Evolutionary conservation across 2,329 filamentous ascomycete genomes (phyloP), one percentile per base, ranked within the genome.

Genomic region (Alternaria alternata): DNA sequence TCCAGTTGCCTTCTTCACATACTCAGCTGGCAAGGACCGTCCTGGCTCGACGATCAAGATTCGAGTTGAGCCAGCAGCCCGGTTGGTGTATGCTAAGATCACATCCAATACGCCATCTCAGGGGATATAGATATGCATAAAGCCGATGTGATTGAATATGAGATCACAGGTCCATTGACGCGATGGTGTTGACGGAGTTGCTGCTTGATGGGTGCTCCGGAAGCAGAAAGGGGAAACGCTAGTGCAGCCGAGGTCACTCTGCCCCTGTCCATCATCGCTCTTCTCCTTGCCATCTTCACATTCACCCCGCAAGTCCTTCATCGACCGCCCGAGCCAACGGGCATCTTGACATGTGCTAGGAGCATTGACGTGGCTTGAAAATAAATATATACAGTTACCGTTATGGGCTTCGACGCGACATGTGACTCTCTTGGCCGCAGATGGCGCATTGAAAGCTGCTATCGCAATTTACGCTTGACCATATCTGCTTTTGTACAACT

Each of bases 21-120:
- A 22, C 5, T 22, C 16, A 36, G 28, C 32, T 28, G 28, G 28
- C 44, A 22, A 48, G 28, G 20, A 7, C 30, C 28, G 28, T 28
- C 44, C 44, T 22, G 20, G 28, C 14, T 48, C 28, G 44, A 34
- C 18, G 28, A 48, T n/a, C 14, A n/a, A 47, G 89, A 38, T 38
- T 14, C 85, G 28, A 8, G 44, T 48, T 41, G 24, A 55, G n/a
- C 53, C 46, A 48, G 53, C 41, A 56, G 32, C 32, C 7, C 16
- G 47, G 39, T 47, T 52, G 36, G 26, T 43, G 42, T 52, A 49
- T 59, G 52, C 56, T 43, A 48, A 59, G 51, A 51, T 34, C 39
- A 48, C 16, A 42, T 51, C 36, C 56, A 55, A 60, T 60, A 62
- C 34, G n/a, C n/a, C 24, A 42, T 41, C 48, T 49, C 36, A 16